Evolutionary conservation across 345 rosid genomes (phyloP).

Genomic region (Chamaenerion angustifolium): DNA sequence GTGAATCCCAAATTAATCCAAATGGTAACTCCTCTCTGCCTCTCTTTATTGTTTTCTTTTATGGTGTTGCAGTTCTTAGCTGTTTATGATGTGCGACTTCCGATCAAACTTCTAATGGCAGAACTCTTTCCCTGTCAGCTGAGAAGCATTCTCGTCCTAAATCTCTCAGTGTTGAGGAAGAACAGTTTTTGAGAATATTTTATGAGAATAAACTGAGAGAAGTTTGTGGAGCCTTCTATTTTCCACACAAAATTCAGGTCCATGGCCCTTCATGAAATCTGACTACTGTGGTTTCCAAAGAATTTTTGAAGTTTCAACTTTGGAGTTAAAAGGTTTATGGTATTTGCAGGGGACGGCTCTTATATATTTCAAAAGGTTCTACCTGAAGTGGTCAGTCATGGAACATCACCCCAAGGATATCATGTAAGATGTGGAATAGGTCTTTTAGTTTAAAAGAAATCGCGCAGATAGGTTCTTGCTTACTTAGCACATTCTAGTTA

Average conservation of each 20-base stretch:
- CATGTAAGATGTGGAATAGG: conserved; percentile 36
- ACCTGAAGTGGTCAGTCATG: conserved; percentile 98
- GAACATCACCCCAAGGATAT: conserved; percentile 91
- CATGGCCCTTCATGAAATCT: background rate
- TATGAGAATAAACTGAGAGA: conserved; percentile 87
- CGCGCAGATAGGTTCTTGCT: background rate
- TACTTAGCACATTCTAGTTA: too few relatives aligned
- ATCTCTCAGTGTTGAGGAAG: conserved; percentile 75
- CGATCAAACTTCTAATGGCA: conserved; percentile 4
- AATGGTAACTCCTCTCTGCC: conserved; percentile 26
- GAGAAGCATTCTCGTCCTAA: conserved; percentile 77
- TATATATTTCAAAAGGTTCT: conserved; percentile 86
- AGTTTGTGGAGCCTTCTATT: conserved; percentile 89
- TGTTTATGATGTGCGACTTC: background rate
- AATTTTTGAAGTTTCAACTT: background rate
- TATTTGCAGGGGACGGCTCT: conserved; percentile 83
- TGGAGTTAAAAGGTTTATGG: conserved; percentile 6
- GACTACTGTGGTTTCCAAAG: background rate
- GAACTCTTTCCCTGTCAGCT: conserved; percentile 21
- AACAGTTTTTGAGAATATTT: conserved; percentile 73
- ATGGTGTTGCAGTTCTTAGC: background rate
- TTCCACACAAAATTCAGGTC: conserved; percentile 97
- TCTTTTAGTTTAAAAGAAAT: background rate
- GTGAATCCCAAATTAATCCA: conserved; percentile 37
- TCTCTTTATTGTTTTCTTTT: background rate